Conservation (phyloP, 345 rosid species). For the Conringia planisiliqua region DNA sequence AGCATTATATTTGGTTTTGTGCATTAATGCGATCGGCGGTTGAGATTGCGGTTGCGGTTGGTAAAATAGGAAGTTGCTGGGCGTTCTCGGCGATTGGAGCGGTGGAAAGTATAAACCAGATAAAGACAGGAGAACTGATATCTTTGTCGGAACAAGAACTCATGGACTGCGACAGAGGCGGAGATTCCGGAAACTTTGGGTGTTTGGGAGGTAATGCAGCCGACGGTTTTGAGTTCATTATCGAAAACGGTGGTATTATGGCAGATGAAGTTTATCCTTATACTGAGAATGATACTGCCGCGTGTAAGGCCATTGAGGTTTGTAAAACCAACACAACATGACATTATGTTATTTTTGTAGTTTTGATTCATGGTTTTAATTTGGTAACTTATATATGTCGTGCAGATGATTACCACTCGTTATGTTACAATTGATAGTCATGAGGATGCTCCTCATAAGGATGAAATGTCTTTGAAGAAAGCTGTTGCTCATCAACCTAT, state of each 20-base stretch:
- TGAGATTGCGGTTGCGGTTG: constrained; percentile 11
- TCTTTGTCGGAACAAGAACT: constrained; percentile 68
- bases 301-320: constrained; percentile 43
- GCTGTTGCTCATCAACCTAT: constrained; percentile 68
- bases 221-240: constrained; percentile 50
- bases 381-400: neutral
- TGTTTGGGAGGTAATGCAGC: constrained; percentile 10
- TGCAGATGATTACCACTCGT: constrained; percentile 51
- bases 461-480: constrained; percentile 61
- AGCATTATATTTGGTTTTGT: neutral
- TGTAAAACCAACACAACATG: neutral
- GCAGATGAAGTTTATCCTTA: constrained; percentile 56
- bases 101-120: constrained; percentile 71
- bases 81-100: constrained; percentile 75
- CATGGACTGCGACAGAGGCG: constrained; percentile 56
- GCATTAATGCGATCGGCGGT: neutral
- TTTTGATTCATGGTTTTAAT: neutral
- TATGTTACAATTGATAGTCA: constrained; percentile 56
- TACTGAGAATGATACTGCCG: constrained; percentile 28
- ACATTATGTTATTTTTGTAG: neutral
- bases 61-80: constrained; percentile 67
- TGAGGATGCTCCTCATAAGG: constrained; percentile 55
- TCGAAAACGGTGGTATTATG: constrained; percentile 51
- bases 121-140: constrained; percentile 59
- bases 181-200: constrained; percentile 40